Conservation (phyloP, 2,329 filamentous ascomycete genomes). For the Beauveria brongniartii region DNA sequence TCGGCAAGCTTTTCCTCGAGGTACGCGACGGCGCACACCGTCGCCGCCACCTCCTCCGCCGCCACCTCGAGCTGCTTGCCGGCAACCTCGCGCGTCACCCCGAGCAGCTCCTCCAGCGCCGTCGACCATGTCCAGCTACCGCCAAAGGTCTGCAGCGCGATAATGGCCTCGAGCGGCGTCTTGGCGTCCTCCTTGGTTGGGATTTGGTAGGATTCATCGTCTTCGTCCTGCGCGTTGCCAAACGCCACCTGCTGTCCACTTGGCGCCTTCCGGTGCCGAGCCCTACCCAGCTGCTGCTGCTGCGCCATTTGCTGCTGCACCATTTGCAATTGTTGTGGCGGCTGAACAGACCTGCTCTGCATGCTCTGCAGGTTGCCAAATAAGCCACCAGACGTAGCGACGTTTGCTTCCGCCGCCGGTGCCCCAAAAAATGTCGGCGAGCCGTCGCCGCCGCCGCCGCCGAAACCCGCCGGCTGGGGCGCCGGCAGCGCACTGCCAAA, state of each 20-base stretch:
- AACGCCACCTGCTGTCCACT: not conserved
- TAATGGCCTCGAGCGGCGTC: slow-evolving; percentile 28
- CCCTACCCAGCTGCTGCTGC: not conserved
- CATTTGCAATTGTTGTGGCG: too few species aligned
- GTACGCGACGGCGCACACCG: slow-evolving; percentile 22
- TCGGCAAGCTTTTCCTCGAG: slow-evolving; percentile 36
- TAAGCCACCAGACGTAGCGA: not conserved
- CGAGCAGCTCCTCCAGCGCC: slow-evolving; percentile 21
- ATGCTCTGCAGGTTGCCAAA: not conserved
- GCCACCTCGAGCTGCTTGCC: not conserved
- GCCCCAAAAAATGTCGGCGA: not conserved
- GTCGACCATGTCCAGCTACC: slow-evolving; percentile 41
- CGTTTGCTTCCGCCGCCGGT: not conserved
- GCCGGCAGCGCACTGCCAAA: not conserved
- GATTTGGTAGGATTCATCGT: not conserved
- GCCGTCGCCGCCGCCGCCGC: not conserved
- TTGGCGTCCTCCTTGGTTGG: not conserved
- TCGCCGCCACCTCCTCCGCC: slow-evolving; percentile 18
- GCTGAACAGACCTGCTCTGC: too few species aligned
- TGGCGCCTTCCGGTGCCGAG: not conserved
- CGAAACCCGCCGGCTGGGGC: not conserved
- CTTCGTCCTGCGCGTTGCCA: not conserved
- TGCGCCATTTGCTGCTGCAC: not conserved
- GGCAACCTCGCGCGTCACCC: slow-evolving; percentile 12
- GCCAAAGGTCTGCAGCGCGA: slow-evolving; percentile 46